These are phyloP conservation scores for Colletotrichum nymphaeae DNA, from an alignment of 2,329 filamentous ascomycete genomes.

Conservation along the genomic window DNA sequence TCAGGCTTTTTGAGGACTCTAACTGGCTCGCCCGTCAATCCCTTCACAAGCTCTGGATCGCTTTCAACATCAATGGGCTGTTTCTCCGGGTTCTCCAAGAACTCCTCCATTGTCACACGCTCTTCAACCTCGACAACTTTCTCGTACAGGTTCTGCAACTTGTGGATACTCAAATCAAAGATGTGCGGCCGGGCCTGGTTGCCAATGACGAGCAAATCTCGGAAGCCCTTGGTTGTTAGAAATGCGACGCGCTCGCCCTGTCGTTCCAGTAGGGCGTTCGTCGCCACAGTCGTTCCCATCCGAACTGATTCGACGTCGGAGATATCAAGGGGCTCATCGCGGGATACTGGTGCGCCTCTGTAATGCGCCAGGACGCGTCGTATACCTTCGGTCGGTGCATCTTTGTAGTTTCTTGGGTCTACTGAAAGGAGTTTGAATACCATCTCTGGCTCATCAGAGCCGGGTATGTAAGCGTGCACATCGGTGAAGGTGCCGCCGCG, in stretches of 20 bases:
- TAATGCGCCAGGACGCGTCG: neutral
- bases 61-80: neutral
- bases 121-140: neutral
- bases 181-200: neutral
- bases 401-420: neutral
- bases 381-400: neutral
- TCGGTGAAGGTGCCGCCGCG: neutral
- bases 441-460: neutral
- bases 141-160: neutral
- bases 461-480: neutral
- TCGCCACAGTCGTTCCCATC: neutral
- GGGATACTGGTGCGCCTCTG: neutral
- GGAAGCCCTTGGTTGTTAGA: rapidly evolving
- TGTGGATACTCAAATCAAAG: neutral
- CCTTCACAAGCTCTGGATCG: neutral
- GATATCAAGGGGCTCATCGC: neutral
- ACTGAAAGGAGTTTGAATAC: neutral
- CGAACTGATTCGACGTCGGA: neutral
- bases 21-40: neutral
- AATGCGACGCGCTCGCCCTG: neutral
- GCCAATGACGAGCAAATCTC: neutral
- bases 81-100: neutral
- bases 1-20: neutral
- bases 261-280: neutral
- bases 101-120: neutral